Base-by-base conservation (phyloP, 768 basidiomycete species). In the Daedalea quercina region DNA sequence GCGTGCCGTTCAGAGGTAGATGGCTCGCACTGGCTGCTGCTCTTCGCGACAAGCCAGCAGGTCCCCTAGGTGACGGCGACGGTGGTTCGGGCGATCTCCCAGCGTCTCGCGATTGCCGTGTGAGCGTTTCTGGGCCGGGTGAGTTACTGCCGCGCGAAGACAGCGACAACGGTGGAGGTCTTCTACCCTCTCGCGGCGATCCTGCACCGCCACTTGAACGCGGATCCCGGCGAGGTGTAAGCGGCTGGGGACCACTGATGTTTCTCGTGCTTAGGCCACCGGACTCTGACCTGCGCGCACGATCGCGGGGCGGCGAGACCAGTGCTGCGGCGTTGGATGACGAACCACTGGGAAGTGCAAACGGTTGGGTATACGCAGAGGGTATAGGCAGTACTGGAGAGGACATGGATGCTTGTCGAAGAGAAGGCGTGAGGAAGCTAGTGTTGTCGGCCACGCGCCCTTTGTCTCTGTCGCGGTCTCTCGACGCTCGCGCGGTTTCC, bases 361-460 rank as follows among this genome's bases (percentile, higher is more conserved):
- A 63, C 19, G 76, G 65, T 54, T 74, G 76, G 37, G 77, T 76
- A 62, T 72, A 76, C n/a, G 77, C 74, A 33, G 81, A 79, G 47
- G 78, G 76, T 47, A 75, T 61, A 31, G 78, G 71, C 42, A 90
- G 67, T 25, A 82, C 76, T 50, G 88, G 87, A 20, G 86, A 87
- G 52, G 87, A 90, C 73, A 85, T 76, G 44, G 88, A 86, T 35
- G 79, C 87, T 55, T 77, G 77, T 51, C 81, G 77, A 55, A 88
- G 68, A 34, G 85, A 86, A 42, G 86, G 86, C 42, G 81, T 75
- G 55, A 76, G 69, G 70, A 80, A 88, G 64, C 74, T 76, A 47
- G 79, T 76, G 63, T 74, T 75, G 46, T 80, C 82, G 45, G 80
- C 76, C 55, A 71, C 68, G 63, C 76, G 75, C 60, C 67, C 67